Percentiles rank a stretch among this genome's conserved stretches.
Conservation (phyloP, 148 eudicot genomes). For the Bassia scoparia region DNA sequence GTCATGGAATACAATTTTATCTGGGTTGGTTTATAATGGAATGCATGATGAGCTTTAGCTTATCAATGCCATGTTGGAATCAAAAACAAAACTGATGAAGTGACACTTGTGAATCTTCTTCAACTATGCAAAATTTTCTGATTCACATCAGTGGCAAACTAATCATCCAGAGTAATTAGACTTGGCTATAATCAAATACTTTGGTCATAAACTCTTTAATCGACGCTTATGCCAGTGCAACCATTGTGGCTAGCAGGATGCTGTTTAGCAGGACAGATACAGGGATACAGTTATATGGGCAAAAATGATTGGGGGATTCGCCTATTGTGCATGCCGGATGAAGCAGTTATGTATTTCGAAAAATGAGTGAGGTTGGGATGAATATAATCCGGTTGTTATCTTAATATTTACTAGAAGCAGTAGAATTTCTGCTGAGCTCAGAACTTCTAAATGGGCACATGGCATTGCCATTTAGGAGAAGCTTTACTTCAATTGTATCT, state of each 20-base stretch:
- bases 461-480: conserved; percentile 54
- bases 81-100: conserved; percentile 56
- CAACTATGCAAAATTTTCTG: conserved; percentile 49
- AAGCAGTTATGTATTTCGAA: conserved; percentile 48
- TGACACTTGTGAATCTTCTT: conserved; percentile 71
- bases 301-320: conserved; percentile 77
- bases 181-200: conserved; percentile 42
- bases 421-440: conserved; percentile 50
- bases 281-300: conserved; percentile 69
- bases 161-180: conserved; percentile 39
- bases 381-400: conserved; percentile 42
- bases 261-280: conserved; percentile 37
- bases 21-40: conserved; percentile 56
- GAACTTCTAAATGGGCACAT: conserved; percentile 59
- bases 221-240: conserved; percentile 71
- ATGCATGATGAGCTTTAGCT: conserved; percentile 48
- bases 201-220: conserved; percentile 59
- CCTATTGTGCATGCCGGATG: conserved; percentile 68
- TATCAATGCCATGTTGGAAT: conserved; percentile 47
- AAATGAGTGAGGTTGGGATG: conserved; percentile 37
- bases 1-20: conserved; percentile 73
- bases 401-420: conserved; percentile 82
- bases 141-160: conserved; percentile 55
- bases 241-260: conserved; percentile 43
- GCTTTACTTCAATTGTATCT: conserved; percentile 46